These are phyloP conservation scores for Penicillium griseofulvum DNA, from an alignment of 2,329 filamentous ascomycete species.

Conservation along the genomic window DNA sequence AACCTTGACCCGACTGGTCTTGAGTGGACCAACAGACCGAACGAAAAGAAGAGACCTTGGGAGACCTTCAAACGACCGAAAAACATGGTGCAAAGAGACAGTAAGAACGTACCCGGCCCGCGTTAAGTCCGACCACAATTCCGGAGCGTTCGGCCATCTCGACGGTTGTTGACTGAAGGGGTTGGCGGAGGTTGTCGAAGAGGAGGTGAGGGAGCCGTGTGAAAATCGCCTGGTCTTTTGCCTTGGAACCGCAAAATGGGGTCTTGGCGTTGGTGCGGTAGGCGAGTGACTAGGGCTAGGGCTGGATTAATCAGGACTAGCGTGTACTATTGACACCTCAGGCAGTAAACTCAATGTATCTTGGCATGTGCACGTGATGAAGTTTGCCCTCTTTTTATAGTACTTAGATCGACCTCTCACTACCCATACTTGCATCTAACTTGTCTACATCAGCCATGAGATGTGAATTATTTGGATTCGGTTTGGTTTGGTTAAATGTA, in stretches of 20 bases:
- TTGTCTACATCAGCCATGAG: background rate
- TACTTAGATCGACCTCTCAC: background rate
- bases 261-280: slow-evolving; percentile 39
- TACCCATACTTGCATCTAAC: background rate
- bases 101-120: slow-evolving; percentile 61
- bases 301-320: slow-evolving; percentile 15
- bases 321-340: background rate
- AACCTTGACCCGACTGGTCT: slow-evolving; percentile 16
- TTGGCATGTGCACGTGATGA: slow-evolving; percentile 1
- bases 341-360: background rate
- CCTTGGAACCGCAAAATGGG: slow-evolving; percentile 26
- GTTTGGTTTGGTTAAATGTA: background rate
- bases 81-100: slow-evolving; percentile 8
- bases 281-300: slow-evolving; percentile 42
- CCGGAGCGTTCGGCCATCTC: slow-evolving; percentile 53
- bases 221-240: slow-evolving; percentile 27
- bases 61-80: slow-evolving; percentile 11
- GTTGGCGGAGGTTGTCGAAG: slow-evolving; percentile 38
- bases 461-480: background rate
- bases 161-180: slow-evolving; percentile 38
- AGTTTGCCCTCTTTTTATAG: background rate
- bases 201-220: slow-evolving; percentile 27
- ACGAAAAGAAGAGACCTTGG: slow-evolving; percentile 14
- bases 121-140: slow-evolving; percentile 62
- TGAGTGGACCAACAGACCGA: slow-evolving; percentile 18